Base-by-base conservation (phyloP, 2,329 filamentous ascomycete genomes). In the Colletotrichum ledebouriae region DNA sequence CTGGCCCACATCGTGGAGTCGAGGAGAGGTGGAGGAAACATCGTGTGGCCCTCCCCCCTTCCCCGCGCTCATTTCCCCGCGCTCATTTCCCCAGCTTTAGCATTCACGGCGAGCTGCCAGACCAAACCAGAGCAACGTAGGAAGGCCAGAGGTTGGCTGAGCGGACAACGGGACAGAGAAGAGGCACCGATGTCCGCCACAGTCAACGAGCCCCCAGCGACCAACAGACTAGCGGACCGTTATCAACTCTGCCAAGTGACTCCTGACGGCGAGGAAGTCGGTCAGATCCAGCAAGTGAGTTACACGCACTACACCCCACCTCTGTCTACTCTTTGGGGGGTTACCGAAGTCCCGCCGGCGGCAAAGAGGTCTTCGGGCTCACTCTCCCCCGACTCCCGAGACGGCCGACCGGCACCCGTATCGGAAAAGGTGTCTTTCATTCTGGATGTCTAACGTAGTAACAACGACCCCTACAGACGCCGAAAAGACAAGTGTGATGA, bases 401-500 rank as follows among this genome's bases (percentile, higher is more conserved):
- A 55, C 59, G 37, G 17, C 49, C 42, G 59, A 59, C 44, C 37
- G 58, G 37, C 15, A 33, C 29, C 20, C 42, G 17, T 10, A 13
- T 20, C 17, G 37, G 10, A 22, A 9, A 39, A 39, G 39, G 20
- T 12, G n/a, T n/a, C 15, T 22, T 55, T 12, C 33, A 29, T 42
- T 39, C 22, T 17, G 9, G 53, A 49, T 58, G 9, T 47, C 59
- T 58, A 53, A 69, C 50, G 10, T 34, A 13, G 22, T 25, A 69
- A 64, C 17, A 13, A 39, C 37, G 3, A 55, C 64, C 60, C 25
- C 42, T 68, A 34, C 33, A 84, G 83, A 70, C 82, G 84, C 42
- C 80, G 84, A 68, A 87, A 87, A 76, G 86, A 86, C 71, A 82
- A 84, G 71, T 87, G 85, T 73, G 84, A 86, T 71, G 85, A 22